Evolutionary conservation across 2,329 filamentous ascomycete genomes (phyloP).

Genomic region (Westerdykella aurantiaca): DNA sequence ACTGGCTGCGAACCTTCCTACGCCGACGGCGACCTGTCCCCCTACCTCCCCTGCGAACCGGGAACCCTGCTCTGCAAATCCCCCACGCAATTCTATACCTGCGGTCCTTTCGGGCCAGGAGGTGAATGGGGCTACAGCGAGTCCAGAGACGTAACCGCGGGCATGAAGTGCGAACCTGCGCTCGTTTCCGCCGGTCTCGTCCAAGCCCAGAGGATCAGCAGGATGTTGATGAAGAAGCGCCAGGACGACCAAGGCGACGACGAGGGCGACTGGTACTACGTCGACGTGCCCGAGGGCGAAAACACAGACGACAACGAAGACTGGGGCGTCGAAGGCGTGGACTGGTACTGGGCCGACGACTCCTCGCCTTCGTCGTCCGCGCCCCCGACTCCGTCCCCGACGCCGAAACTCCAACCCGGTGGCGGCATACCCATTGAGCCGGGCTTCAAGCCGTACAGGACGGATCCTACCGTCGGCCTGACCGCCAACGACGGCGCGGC

Average conservation of each 20-base stretch:
- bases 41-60: constrained; percentile 35
- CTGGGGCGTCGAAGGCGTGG: neutral
- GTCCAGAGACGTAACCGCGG: constrained; percentile 26
- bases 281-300: neutral
- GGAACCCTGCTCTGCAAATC: constrained; percentile 39
- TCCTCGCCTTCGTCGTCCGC: neutral
- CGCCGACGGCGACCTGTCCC: constrained; percentile 19
- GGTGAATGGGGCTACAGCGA: constrained; percentile 27
- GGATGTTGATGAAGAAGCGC: neutral
- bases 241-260: neutral
- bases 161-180: constrained; percentile 34
- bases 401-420: neutral
- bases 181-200: constrained; percentile 4
- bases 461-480: neutral
- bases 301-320: neutral
- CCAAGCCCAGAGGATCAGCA: neutral
- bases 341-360: neutral
- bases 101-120: constrained; percentile 16
- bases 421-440: neutral
- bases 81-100: constrained; percentile 31
- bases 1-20: constrained; percentile 7
- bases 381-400: neutral
- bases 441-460: neutral
- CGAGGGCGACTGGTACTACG: no score
- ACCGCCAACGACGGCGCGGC: neutral